Conservation (phyloP, 148 eudicot genomes). For the Camellia lanceoleosa region DNA sequence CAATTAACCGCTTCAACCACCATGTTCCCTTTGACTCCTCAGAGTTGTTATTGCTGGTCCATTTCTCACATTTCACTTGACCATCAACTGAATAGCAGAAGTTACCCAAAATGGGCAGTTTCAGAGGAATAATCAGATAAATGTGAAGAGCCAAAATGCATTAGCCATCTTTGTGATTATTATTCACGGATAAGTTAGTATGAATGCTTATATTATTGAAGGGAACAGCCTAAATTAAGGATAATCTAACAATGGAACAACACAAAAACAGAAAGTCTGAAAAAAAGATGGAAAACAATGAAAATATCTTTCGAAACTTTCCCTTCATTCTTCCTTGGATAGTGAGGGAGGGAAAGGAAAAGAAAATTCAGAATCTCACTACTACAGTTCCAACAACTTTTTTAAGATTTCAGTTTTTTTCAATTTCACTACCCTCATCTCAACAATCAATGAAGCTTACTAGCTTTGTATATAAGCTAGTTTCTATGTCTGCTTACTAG, state of each 20-base stretch:
- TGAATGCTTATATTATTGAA: not conserved
- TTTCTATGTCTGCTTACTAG: too few species aligned
- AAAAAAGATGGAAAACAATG: not conserved
- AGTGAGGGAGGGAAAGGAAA: not conserved
- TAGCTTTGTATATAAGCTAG: not conserved
- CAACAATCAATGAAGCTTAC: too few species aligned
- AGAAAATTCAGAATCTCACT: not conserved
- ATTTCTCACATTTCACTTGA: too few species aligned
- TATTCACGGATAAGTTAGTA: not conserved
- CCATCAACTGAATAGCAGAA: too few species aligned
- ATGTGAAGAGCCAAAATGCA: not conserved
- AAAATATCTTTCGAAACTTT: not conserved
- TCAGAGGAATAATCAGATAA: too few species aligned
- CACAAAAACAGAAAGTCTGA: not conserved
- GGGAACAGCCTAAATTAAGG: not conserved
- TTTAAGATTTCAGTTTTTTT: not conserved
- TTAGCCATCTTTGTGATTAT: too few species aligned
- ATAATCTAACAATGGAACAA: not conserved
- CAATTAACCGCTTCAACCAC: conserved; percentile 70
- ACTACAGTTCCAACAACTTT: not conserved
- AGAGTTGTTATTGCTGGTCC: conserved; percentile 15
- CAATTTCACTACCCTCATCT: not conserved
- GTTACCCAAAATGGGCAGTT: too few species aligned
- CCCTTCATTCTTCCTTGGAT: not conserved
- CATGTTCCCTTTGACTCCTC: conserved; percentile 60